A percentile compares a stretch with the other conserved stretches of the same genome.
These are phyloP conservation scores for Xylaria longipes DNA, from an alignment of 495 filamentous ascomycete species.

Conservation along the genomic window DNA sequence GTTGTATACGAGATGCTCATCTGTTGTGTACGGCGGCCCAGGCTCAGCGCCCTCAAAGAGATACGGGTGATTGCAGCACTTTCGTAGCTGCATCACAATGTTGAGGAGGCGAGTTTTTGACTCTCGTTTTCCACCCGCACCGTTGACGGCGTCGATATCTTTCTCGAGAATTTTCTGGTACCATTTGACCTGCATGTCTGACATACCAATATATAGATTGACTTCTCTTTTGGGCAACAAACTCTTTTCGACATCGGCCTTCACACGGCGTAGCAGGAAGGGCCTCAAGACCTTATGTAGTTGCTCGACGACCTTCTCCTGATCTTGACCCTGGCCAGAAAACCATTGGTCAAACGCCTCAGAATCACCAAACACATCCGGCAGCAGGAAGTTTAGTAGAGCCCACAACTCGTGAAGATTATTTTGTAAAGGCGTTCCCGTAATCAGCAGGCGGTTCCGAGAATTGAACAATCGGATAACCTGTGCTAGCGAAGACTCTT, in stretches of 20 bases:
- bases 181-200: constrained; percentile 99
- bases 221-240: constrained; percentile 96
- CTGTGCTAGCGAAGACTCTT: constrained; percentile 95
- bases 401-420: constrained; percentile 99
- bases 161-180: constrained; percentile 99
- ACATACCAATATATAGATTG: constrained; percentile 97
- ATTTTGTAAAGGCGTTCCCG: constrained; percentile 96
- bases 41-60: constrained; percentile 98
- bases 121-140: constrained; percentile 92
- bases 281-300: constrained; percentile 92
- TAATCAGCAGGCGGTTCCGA: constrained; percentile 92
- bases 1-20: constrained; percentile 93
- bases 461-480: constrained; percentile 98
- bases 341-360: constrained; percentile 99
- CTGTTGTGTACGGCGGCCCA: constrained; percentile 96
- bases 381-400: constrained; percentile 92
- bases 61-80: constrained; percentile 99
- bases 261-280: constrained; percentile 94
- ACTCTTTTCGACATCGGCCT: constrained; percentile 99
- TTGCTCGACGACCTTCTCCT: constrained; percentile 97
- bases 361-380: constrained; percentile 96
- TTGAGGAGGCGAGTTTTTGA: constrained; percentile 99
- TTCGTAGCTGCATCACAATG: constrained; percentile 99
- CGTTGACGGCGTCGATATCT: constrained; percentile 98
- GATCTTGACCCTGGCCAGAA: constrained; percentile 82